Evolutionary conservation across 768 basidiomycete genomes (phyloP).

Genomic region (Cubamyces sp.): DNA sequence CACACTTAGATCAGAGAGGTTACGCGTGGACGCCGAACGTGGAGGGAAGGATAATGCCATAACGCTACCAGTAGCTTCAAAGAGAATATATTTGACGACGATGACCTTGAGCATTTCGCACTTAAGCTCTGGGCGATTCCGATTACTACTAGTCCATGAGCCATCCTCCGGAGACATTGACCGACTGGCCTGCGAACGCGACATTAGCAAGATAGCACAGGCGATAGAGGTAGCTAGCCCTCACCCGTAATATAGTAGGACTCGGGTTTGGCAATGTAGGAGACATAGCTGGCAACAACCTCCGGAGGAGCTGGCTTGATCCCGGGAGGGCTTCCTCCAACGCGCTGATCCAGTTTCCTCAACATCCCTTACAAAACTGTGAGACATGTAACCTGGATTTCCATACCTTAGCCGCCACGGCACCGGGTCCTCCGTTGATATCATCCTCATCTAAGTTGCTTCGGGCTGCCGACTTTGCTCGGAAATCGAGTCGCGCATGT

Average conservation of each 20-base stretch:
- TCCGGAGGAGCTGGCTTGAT: constrained; percentile 14
- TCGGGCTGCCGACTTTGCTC: constrained; percentile 22
- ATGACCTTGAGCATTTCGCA: too few species aligned
- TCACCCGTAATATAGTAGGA: constrained; percentile 29
- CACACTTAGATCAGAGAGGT: too few species aligned
- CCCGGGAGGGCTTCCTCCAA: constrained; percentile 14
- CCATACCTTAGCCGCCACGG: neutral
- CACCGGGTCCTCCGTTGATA: neutral
- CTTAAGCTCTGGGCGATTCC: constrained; percentile 17
- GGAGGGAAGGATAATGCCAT: too few species aligned
- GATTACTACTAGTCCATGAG: constrained; percentile 19
- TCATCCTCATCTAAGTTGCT: neutral
- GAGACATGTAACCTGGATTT: neutral
- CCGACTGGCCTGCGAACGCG: neutral
- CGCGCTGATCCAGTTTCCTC: neutral
- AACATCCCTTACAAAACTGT: neutral
- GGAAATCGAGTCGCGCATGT: neutral
- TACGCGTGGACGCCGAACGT: too few species aligned
- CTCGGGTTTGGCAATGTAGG: constrained; percentile 31
- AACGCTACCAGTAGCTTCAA: too few species aligned
- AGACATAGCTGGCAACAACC: constrained; percentile 28
- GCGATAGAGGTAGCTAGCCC: constrained; percentile 5
- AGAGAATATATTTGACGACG: too few species aligned
- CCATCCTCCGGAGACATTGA: neutral
- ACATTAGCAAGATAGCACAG: too few species aligned